Percentiles rank a stretch among this genome's conserved stretches.
Conservation (phyloP, 116 monocot genomes). For the Phalaenopsis hybrid region DNA sequence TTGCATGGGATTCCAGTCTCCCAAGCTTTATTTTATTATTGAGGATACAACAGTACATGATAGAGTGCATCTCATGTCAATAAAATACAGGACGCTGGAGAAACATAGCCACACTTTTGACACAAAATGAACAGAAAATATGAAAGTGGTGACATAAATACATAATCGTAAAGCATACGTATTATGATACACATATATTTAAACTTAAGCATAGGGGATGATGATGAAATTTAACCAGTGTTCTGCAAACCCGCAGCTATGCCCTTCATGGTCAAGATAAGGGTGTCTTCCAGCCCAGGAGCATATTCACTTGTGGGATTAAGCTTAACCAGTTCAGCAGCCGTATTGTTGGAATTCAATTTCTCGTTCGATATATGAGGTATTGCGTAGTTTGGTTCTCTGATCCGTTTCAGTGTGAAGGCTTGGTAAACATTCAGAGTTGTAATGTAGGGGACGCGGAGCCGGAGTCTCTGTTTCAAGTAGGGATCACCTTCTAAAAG, state of each 20-base stretch:
- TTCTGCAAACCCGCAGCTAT: conserved; percentile 89
- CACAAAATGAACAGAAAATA: not conserved
- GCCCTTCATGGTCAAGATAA: conserved; percentile 91
- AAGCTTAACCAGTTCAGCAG: conserved; percentile 62
- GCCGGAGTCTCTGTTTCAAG: conserved; percentile 65
- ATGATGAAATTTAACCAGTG: conserved; percentile 41
- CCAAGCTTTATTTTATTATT: no score
- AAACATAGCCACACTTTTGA: no score
- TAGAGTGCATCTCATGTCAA: no score
- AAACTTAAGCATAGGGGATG: not conserved
- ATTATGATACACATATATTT: not conserved
- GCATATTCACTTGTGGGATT: conserved; percentile 80
- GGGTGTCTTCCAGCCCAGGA: conserved; percentile 80
- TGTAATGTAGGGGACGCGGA: conserved; percentile 74
- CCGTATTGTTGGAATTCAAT: conserved; percentile 27
- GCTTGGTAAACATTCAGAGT: conserved; percentile 78
- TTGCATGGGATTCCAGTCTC: no score
- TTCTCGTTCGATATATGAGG: conserved; percentile 53
- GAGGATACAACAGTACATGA: no score
- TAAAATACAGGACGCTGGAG: no score
- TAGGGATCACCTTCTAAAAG: conserved; percentile 73
- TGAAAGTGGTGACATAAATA: not conserved
- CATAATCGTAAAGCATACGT: not conserved
- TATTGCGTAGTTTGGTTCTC: conserved; percentile 44
- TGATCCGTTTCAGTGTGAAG: conserved; percentile 68